Evolutionary conservation across 495 filamentous ascomycete species (phyloP).

Genomic region (Penicillium fimorum): DNA sequence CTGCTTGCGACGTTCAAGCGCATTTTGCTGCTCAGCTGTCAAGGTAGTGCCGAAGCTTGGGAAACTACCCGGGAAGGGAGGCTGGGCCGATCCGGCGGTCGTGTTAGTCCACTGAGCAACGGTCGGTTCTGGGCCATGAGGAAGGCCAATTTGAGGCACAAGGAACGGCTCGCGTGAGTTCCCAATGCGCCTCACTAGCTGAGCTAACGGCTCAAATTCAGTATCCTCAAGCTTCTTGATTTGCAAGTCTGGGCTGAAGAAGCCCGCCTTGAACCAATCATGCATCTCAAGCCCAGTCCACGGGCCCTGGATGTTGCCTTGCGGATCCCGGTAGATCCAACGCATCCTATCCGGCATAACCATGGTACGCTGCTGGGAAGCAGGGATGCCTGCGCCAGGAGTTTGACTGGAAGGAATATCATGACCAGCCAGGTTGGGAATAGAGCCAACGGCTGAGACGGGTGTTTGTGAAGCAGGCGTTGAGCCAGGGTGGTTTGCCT

Average conservation of each 20-base stretch:
- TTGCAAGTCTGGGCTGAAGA: constrained; percentile 90
- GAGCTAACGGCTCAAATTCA: constrained; percentile 94
- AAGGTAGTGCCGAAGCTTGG: constrained; percentile 97
- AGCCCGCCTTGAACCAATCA: constrained; percentile 98
- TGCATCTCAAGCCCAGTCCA: constrained; percentile 98
- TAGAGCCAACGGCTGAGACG: constrained; percentile 44
- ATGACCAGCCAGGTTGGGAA: constrained; percentile 32
- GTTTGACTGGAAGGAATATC: constrained; percentile 33
- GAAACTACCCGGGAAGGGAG: constrained; percentile 92
- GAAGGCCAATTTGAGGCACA: constrained; percentile 92
- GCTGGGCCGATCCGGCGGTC: constrained; percentile 66
- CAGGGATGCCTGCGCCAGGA: constrained; percentile 55
- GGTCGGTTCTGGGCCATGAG: constrained; percentile 68
- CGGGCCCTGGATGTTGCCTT: constrained; percentile 86
- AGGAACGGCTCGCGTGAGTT: constrained; percentile 97
- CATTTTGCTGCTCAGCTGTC: constrained; percentile 96
- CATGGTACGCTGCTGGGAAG: constrained; percentile 80
- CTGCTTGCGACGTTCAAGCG: constrained; percentile 91
- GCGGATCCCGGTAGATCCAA: constrained; percentile 96
- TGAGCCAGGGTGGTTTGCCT: constrained; percentile 31
- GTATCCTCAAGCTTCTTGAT: constrained; percentile 91
- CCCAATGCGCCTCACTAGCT: constrained; percentile 91
- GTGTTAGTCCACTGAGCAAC: constrained; percentile 39
- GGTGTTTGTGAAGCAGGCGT: constrained; percentile 43
- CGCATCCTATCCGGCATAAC: constrained; percentile 99